A percentile compares a stretch with the other conserved stretches of the same genome.
These are phyloP conservation scores for Aphanoascus verrucosus DNA, from an alignment of 2,329 filamentous ascomycete species.

Conservation along the genomic window DNA sequence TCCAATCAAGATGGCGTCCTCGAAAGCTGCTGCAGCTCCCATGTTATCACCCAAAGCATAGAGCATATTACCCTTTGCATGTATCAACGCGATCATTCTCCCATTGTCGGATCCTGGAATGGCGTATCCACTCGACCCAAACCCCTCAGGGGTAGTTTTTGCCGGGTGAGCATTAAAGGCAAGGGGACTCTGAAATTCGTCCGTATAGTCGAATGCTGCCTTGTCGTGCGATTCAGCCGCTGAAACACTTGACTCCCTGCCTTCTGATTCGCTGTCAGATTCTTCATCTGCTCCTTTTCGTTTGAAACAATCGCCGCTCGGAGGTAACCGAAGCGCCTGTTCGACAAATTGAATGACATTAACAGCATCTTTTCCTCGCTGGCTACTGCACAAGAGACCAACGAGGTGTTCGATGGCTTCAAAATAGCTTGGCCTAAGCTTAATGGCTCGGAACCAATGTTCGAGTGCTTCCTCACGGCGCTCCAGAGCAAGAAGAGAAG, in stretches of 20 bases:
- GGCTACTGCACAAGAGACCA: constrained; percentile 69
- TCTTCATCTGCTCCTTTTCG: constrained; percentile 48
- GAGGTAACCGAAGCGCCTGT: constrained; percentile 49
- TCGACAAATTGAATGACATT: constrained; percentile 80
- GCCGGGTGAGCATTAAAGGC: constrained; percentile 21
- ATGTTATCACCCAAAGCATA: constrained; percentile 77
- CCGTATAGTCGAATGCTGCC: constrained; percentile 48
- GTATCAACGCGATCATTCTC: constrained; percentile 80
- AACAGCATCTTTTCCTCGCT: constrained; percentile 74
- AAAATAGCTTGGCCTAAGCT: constrained; percentile 73
- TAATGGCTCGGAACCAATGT: constrained; percentile 77
- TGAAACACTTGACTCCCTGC: constrained; percentile 44
- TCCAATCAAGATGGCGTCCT: constrained; percentile 86
- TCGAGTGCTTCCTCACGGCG: constrained; percentile 73
- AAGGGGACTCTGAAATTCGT: constrained; percentile 26
- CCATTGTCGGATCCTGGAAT: constrained; percentile 83
- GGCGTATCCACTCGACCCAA: constrained; percentile 71
- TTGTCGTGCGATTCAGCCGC: constrained; percentile 45
- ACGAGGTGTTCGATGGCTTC: constrained; percentile 94
- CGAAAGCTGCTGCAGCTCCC: constrained; percentile 76
- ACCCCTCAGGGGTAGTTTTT: constrained; percentile 40
- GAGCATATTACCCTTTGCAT: constrained; percentile 97
- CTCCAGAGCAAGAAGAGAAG: constrained; percentile 73
- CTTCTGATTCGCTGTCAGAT: constrained; percentile 47
- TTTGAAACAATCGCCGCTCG: constrained; percentile 39